These are phyloP conservation scores for Talaromyces amestolkiae DNA, from an alignment of 2,329 filamentous ascomycete species.

Conservation along the genomic window DNA sequence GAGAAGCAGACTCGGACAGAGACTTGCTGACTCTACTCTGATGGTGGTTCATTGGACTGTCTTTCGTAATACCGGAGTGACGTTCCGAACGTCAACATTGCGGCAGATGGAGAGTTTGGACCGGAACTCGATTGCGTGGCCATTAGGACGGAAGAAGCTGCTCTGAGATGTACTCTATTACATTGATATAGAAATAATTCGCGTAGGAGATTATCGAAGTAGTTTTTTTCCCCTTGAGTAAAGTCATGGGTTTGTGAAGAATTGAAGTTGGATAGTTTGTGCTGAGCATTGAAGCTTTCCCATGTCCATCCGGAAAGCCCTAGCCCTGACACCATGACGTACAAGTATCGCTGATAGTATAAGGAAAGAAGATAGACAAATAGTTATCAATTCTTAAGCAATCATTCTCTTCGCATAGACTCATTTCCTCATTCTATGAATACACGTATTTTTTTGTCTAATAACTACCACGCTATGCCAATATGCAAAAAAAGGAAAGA, in stretches of 20 bases:
- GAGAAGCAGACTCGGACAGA: not conserved
- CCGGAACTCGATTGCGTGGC: conserved; percentile 17
- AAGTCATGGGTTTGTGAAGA: too few relatives aligned
- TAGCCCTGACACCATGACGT: not conserved
- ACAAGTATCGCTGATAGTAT: too few relatives aligned
- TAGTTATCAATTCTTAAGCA: not conserved
- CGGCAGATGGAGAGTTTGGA: not conserved
- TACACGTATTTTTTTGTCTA: not conserved
- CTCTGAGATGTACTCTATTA: not conserved
- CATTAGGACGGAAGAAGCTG: not conserved
- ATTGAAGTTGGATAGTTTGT: not conserved
- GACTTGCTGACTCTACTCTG: not conserved
- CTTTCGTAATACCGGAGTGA: conserved; percentile 2
- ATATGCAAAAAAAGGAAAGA: conserved; percentile 1
- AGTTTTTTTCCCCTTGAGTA: too few relatives aligned
- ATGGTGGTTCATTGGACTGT: not conserved
- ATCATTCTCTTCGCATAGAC: not conserved
- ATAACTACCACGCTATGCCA: conserved; percentile 20
- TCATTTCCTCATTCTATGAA: not conserved
- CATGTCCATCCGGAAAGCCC: not conserved
- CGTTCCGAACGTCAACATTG: conserved; percentile 19
- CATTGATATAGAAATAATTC: too few relatives aligned
- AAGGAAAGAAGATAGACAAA: not conserved
- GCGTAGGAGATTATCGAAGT: too few relatives aligned
- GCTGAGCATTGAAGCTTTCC: not conserved